Base-by-base conservation (phyloP, 2,329 filamentous ascomycete species). In the Huntiella moniliformis region DNA sequence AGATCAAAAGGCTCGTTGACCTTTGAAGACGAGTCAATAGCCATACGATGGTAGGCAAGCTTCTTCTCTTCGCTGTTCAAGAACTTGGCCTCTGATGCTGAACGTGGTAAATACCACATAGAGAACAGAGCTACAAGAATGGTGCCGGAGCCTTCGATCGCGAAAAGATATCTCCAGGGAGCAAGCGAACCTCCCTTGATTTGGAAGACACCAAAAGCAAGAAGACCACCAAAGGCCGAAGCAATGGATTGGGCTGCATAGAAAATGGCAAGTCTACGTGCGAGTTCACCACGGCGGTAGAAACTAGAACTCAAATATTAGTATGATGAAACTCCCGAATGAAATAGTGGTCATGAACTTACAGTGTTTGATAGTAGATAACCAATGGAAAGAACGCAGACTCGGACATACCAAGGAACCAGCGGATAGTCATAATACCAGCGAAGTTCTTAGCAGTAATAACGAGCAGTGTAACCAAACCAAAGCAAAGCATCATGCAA, bases 221-320 rank as follows among this genome's bases (percentile, higher is more conserved):
- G 58, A 5, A 68, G 59, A 11, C 65, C 66, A 38, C 63, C 64
- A 50, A 68, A 68, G n/a, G 65, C 65, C 42, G 73, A 76, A 16
- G 82, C 81, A 49, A 87, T 80, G 54, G 79, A 82, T 17, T 72
- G 77, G 0, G 80, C 80, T 0, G 80, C 82, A 53, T 86, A 87
- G 63, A 85, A 85, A 51, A 84, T 61, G 42, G 79, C 79, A 2
- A 54, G 61, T 2, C 66, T 57, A 3, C 66, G 56, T 0, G 64
- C 65, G 1, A 67, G 56, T 48, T 67, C 65, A 31, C 63, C 63
- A 16, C 64, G 60, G 16, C 64, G 63, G 51, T 70, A 74, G 38
- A 74, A 73, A 0, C 70, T 50, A 17, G 4, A 38, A 12, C 7
- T 35, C 28, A 28, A 35, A 11, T 81, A 67, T 56, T 49, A 57